Evolutionary conservation across 2,329 filamentous ascomycete genomes (phyloP).

Genomic region (Colletotrichum lindemuthianum): DNA sequence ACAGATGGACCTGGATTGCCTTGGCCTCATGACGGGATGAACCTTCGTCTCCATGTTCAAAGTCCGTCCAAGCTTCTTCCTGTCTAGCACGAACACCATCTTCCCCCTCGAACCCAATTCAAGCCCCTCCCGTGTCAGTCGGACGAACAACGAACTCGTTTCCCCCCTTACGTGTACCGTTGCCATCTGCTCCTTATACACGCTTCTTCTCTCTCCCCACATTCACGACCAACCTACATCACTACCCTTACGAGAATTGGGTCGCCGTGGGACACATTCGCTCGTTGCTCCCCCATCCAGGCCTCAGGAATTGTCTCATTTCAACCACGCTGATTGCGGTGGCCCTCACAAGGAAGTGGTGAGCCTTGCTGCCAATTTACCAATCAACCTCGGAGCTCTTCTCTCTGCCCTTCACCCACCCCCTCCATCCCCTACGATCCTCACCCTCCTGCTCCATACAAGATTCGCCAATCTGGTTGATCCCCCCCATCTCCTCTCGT

Average conservation of each 20-base stretch:
- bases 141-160: slow-evolving; percentile 35
- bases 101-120: slow-evolving; percentile 16
- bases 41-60: slow-evolving; percentile 18
- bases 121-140: slow-evolving; percentile 4
- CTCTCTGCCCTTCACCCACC: slow-evolving; percentile 38
- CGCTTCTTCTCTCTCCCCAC: slow-evolving; percentile 52
- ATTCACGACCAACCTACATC: slow-evolving; percentile 39
- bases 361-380: slow-evolving; percentile 50
- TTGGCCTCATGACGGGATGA: slow-evolving; percentile 24
- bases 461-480: slow-evolving; percentile 13
- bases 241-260: slow-evolving; percentile 43
- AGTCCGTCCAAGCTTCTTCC: slow-evolving; percentile 20
- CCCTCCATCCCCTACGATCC: slow-evolving; percentile 38
- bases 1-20: neutral
- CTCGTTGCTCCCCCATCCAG: slow-evolving; percentile 66
- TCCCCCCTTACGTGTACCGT: slow-evolving; percentile 53
- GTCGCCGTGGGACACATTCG: slow-evolving; percentile 70
- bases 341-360: slow-evolving; percentile 56
- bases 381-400: neutral
- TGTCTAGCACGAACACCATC: slow-evolving; percentile 31
- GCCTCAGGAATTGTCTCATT: slow-evolving; percentile 61
- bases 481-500: slow-evolving; percentile 39
- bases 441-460: slow-evolving; percentile 29
- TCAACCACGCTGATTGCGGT: slow-evolving; percentile 53
- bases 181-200: slow-evolving; percentile 40